Conservation (phyloP, 257 asterid species). For the Solanum sitiens region DNA sequence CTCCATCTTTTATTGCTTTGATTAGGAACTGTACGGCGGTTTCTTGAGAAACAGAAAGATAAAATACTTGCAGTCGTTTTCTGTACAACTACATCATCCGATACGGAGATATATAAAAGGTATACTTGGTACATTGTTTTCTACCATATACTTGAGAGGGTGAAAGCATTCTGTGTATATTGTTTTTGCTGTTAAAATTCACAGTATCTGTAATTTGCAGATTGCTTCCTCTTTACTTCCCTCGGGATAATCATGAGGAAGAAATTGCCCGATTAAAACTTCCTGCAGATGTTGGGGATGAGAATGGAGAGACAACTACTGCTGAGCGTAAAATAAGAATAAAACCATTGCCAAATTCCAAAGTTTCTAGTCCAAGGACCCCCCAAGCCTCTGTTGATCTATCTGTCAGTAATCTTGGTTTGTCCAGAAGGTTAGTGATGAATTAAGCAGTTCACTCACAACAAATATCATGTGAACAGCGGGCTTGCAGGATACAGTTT, state of each 20-base stretch:
- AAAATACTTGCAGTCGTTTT: slow-evolving; percentile 70
- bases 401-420: slow-evolving; percentile 49
- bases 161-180: not conserved
- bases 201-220: slow-evolving; percentile 16
- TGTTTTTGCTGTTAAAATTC: not conserved
- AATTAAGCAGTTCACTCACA: not conserved
- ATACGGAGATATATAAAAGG: slow-evolving; percentile 97
- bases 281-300: slow-evolving; percentile 99
- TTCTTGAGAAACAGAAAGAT: slow-evolving; percentile 89
- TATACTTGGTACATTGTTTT: slow-evolving; percentile 5
- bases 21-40: slow-evolving; percentile 87
- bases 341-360: slow-evolving; percentile 72
- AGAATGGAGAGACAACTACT: slow-evolving; percentile 86
- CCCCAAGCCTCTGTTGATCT: slow-evolving; percentile 38
- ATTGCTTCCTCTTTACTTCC: slow-evolving; percentile 96
- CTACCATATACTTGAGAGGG: not conserved
- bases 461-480: not conserved
- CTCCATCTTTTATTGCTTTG: slow-evolving; percentile 7
- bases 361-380: slow-evolving; percentile 33
- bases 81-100: slow-evolving; percentile 70
- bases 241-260: slow-evolving; percentile 86
- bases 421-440: slow-evolving; percentile 50
- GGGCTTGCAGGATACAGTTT: not conserved
- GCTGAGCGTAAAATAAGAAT: slow-evolving; percentile 96
- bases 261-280: slow-evolving; percentile 68